A percentile compares a stretch with the other conserved stretches of the same genome.
Evolutionary conservation across 805 yeast species (phyloP).

Genomic region (Candida parachauliodes): DNA sequence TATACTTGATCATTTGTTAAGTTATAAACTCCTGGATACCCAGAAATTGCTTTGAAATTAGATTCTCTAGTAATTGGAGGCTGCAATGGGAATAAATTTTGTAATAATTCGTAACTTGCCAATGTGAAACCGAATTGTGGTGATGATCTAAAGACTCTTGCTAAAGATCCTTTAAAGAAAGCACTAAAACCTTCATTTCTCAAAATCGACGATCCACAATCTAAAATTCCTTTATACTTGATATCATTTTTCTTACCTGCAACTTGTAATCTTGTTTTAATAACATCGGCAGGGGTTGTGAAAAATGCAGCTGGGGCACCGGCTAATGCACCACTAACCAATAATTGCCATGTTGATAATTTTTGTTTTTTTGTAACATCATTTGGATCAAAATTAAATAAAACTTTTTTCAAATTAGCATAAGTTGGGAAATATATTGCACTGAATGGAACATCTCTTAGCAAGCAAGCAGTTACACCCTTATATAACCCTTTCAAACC

Average conservation of each 20-base stretch:
- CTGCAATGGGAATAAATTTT: conserved; percentile 69
- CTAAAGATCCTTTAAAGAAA: conserved; percentile 94
- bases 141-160: conserved; percentile 89
- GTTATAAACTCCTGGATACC: conserved; percentile 44
- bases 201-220: conserved; percentile 71
- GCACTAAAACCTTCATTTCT: conserved; percentile 82
- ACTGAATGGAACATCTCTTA: conserved; percentile 94
- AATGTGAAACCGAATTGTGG: conserved; percentile 98
- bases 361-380: conserved; percentile 54
- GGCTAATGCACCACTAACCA: conserved; percentile 87
- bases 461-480: conserved; percentile 86
- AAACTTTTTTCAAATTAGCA: conserved; percentile 81
- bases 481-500: conserved; percentile 85
- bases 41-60: conserved; percentile 40
- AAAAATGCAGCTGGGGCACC: conserved; percentile 97
- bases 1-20: conserved; percentile 44
- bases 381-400: conserved; percentile 79
- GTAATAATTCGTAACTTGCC: conserved; percentile 94
- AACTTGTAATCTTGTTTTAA: conserved; percentile 90
- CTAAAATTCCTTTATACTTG: conserved; percentile 69
- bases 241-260: conserved; percentile 76
- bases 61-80: conserved; percentile 43
- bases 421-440: conserved; percentile 97
- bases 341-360: conserved; percentile 78
- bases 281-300: conserved; percentile 96